A percentile compares a stretch with the other conserved stretches of the same genome.
Evolutionary conservation across 139 green algal species (phyloP).

Genomic region (Chlorella sp.): DNA sequence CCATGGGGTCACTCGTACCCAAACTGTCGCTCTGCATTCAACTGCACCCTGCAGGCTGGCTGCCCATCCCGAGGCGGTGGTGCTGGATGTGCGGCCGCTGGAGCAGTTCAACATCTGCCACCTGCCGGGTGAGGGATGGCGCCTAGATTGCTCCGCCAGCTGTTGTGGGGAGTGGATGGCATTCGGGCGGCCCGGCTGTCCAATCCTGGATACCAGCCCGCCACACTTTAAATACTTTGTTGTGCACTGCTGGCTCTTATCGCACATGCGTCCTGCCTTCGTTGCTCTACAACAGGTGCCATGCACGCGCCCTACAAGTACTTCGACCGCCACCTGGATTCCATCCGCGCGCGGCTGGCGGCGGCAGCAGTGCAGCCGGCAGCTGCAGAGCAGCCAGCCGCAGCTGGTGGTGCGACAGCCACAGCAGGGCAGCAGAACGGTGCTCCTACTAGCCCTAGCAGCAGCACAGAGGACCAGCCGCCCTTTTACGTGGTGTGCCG

Average conservation of each 20-base stretch:
- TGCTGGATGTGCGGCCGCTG: slow-evolving; percentile 84
- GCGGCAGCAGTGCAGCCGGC: background rate
- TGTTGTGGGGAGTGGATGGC: background rate
- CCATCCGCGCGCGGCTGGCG: slow-evolving; percentile 10
- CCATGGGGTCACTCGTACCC: background rate
- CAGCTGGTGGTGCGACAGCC: background rate
- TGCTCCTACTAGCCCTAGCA: background rate
- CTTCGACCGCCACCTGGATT: background rate
- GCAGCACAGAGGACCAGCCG: background rate
- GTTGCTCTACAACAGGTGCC: too few relatives aligned
- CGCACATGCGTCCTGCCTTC: background rate
- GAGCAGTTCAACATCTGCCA: slow-evolving; percentile 74
- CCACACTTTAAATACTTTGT: too few relatives aligned
- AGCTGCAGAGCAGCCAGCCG: slow-evolving; percentile 14
- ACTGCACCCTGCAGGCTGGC: slow-evolving; percentile 13
- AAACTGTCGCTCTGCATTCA: background rate
- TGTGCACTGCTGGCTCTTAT: background rate
- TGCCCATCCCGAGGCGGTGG: slow-evolving; percentile 5
- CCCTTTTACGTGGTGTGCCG: slow-evolving; percentile 88
- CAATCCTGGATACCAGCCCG: background rate
- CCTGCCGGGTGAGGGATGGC: slow-evolving; percentile 45
- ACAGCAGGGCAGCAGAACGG: background rate
- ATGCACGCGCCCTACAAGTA: slow-evolving; percentile 16
- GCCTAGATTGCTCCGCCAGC: background rate
- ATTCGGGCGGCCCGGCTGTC: background rate